Conservation (phyloP, 768 basidiomycete genomes). For the Dictyophora rubrovolvata region DNA sequence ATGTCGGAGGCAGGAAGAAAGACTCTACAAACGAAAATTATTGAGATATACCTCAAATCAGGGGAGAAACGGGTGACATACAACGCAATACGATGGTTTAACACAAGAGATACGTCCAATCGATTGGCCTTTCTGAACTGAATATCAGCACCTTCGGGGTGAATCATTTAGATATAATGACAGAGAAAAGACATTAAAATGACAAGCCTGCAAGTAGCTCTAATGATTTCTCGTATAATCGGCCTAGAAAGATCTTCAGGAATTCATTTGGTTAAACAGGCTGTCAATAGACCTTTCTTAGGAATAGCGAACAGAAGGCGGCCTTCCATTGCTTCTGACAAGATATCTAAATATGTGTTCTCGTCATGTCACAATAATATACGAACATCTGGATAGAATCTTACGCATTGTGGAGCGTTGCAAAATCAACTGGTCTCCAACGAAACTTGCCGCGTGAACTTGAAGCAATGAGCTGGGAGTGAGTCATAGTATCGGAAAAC, state of each 20-base stretch:
- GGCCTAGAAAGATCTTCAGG: slow-evolving; percentile 34
- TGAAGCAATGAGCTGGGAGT: no score
- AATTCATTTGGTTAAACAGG: neutral
- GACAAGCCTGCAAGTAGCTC: slow-evolving; percentile 68
- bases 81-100: slow-evolving; percentile 92
- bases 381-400: neutral
- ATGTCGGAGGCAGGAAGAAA: slow-evolving; percentile 97
- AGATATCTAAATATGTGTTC: neutral
- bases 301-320: slow-evolving; percentile 91
- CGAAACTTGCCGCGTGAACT: no score
- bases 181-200: neutral
- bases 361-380: neutral
- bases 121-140: slow-evolving; percentile 82
- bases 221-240: slow-evolving; percentile 85
- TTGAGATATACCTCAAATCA: neutral
- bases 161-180: neutral
- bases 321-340: slow-evolving; percentile 65
- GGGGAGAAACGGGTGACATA: slow-evolving; percentile 28
- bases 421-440: no score
- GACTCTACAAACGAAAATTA: slow-evolving; percentile 41
- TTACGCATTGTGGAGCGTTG: neutral
- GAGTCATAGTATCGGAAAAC: no score
- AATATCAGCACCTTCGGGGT: slow-evolving; percentile 76
- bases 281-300: slow-evolving; percentile 73
- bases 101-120: slow-evolving; percentile 87